phyloP scores from a whole-genome alignment of 805 yeast species.

The Wickerhamiella azymoides region DNA sequence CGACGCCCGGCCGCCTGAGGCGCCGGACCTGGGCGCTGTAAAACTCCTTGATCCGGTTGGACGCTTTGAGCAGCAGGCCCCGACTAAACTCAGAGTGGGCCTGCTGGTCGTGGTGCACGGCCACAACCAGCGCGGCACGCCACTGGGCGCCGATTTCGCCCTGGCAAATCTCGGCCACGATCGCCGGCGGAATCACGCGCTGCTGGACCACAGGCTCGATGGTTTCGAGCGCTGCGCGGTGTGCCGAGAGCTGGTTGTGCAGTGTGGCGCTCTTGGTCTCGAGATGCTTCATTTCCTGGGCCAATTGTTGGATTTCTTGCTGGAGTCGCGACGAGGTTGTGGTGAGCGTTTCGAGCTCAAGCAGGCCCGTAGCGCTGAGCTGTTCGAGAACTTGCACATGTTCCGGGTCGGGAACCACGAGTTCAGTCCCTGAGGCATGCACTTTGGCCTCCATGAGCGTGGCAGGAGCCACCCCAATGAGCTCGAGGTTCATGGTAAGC shows the following conservation, averaged over 20 bases:
- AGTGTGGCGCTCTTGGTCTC: constrained; percentile 40
- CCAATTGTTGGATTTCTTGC: constrained; percentile 38
- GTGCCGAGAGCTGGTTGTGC: constrained; percentile 33
- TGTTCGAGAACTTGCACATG: background rate
- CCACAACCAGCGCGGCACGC: constrained; percentile 30
- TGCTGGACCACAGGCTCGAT: constrained; percentile 69
- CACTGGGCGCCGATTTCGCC: constrained; percentile 47
- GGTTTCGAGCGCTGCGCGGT: constrained; percentile 35
- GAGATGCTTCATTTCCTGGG: constrained; percentile 47
- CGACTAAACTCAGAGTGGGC: constrained; percentile 27
- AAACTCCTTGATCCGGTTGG: constrained; percentile 65
- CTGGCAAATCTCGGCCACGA: constrained; percentile 41
- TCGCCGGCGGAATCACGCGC: constrained; percentile 58
- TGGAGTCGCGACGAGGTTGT: constrained; percentile 31
- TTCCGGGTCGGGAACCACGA: background rate
- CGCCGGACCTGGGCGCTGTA: constrained; percentile 49
- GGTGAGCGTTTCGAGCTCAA: constrained; percentile 3
- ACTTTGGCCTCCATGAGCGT: background rate
- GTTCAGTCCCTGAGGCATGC: background rate
- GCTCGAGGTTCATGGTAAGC: constrained; percentile 8
- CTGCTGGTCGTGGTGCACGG: constrained; percentile 13
- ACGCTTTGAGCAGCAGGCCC: constrained; percentile 43
- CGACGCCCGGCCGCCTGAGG: constrained; percentile 48
- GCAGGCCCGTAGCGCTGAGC: background rate
- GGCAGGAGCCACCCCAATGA: constrained; percentile 5